Conservation (phyloP, 164 flowering plant species). For the Aristolochia contorta region DNA sequence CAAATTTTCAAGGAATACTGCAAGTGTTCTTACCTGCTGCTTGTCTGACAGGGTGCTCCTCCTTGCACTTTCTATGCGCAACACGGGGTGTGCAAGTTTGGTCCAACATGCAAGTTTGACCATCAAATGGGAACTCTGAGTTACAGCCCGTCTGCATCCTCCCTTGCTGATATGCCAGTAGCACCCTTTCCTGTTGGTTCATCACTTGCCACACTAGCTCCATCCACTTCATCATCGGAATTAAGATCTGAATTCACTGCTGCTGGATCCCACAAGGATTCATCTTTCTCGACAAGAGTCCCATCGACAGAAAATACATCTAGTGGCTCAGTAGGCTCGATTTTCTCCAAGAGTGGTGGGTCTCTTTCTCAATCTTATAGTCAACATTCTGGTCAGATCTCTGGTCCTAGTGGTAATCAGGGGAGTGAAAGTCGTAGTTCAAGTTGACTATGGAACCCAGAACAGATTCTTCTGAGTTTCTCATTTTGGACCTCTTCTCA, state of each 20-base stretch:
- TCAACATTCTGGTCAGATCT: conserved; percentile 32
- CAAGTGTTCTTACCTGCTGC: not conserved
- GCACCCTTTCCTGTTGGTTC: conserved; percentile 91
- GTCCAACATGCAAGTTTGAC: conserved; percentile 77
- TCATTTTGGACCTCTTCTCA: conserved; percentile 10
- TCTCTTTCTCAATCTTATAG: conserved; percentile 25
- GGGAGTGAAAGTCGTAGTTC: conserved; percentile 26
- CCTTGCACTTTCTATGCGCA: conserved; percentile 62
- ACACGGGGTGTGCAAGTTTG: conserved; percentile 82
- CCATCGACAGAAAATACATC: conserved; percentile 46
- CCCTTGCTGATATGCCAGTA: conserved; percentile 89
- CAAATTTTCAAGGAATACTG: not conserved
- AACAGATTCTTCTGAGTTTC: conserved; percentile 10
- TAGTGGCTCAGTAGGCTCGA: conserved; percentile 54
- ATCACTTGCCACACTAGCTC: conserved; percentile 64
- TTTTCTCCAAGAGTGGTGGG: conserved; percentile 41
- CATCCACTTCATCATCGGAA: conserved; percentile 83
- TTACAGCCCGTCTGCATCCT: conserved; percentile 94
- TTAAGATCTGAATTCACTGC: conserved; percentile 44
- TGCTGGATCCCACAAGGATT: conserved; percentile 43
- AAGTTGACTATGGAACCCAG: conserved; percentile 18
- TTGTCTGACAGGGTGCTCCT: conserved; percentile 55
- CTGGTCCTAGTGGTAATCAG: conserved; percentile 25
- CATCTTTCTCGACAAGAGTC: conserved; percentile 29
- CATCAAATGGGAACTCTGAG: conserved; percentile 69